Base-by-base conservation (phyloP, 169 alveolate genomes). In the Cryptosporidium sp. region DNA sequence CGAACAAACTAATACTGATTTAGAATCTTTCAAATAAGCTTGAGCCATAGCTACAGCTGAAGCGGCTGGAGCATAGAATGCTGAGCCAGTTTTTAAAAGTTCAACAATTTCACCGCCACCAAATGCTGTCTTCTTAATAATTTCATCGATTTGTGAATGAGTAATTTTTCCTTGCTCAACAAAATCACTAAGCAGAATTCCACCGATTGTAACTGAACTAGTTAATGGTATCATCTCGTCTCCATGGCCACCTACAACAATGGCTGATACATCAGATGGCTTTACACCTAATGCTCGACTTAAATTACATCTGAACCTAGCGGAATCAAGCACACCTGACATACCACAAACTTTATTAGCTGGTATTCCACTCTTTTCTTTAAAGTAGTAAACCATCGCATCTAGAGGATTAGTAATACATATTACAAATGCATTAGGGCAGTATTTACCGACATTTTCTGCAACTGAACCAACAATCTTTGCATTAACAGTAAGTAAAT, bases 241-340 rank as follows among this genome's bases (percentile, higher is more conserved):
- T 23, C 97, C 97, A 91, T 95, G 97, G 1, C 96, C 97, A 42
- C 97, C 97, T 29, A 95, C 92, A 33, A 94, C 91, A 23, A 91
- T 84, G 8, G 95, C 97, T 67, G 93, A 94, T 14, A 95, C 93
- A 68, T 93, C 92, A 61, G 86, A 91, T 23, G 96, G 95, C 91
- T 94, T 91, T 21, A 94, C 96, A 21, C 72, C 87, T 45, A 95
- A 75, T 69, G 91, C 94, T 61, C 92, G 92, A 51, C 96, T 92
- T 31, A 95, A 68, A 85, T 93, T 87, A 65, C 93, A 86, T 85
- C 93, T 70, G 93, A 95, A 93, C 53, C 97, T 93, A 58, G 95
- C 80, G 5, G 97, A 94, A 60, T 95, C 97, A 60, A 95, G 89
- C 26, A 94, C 91, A 23, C 96, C 96, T 12, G 97, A 95, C 96